These are phyloP conservation scores for Erigeron philadelphicus DNA, from an alignment of 140 eudicot genomes.

Conservation along the genomic window DNA sequence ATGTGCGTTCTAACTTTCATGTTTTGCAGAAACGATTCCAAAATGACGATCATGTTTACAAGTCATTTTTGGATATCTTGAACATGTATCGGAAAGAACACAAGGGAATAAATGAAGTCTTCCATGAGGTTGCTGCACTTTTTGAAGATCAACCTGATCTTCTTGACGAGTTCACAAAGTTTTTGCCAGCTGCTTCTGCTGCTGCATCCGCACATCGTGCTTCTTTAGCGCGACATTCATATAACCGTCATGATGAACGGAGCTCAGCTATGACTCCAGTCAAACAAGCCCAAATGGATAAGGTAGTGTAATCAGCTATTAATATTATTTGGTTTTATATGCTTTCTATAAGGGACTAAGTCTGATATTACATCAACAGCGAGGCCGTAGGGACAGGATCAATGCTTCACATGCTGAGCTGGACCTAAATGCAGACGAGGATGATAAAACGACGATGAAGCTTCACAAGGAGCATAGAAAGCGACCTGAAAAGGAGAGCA, in stretches of 20 bases:
- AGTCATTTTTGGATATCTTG: constrained; percentile 60
- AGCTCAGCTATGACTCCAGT: constrained; percentile 52
- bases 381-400: constrained; percentile 56
- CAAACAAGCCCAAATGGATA: constrained; percentile 61
- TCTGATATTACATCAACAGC: constrained; percentile 43
- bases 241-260: constrained; percentile 60
- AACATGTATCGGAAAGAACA: constrained; percentile 63
- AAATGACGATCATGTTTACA: constrained; percentile 58
- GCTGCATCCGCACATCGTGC: constrained; percentile 57
- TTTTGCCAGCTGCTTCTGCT: constrained; percentile 59
- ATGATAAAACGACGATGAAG: constrained; percentile 49
- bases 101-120: constrained; percentile 54
- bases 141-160: constrained; percentile 56
- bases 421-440: constrained; percentile 62
- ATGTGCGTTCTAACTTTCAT: constrained; percentile 9
- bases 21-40: constrained; percentile 55
- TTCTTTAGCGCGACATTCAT: constrained; percentile 43
- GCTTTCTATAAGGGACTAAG: constrained; percentile 7
- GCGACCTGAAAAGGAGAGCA: constrained; percentile 61
- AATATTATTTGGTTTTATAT: background rate
- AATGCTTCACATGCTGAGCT: constrained; percentile 50
- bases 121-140: constrained; percentile 67
- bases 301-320: constrained; percentile 37
- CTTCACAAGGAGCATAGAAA: constrained; percentile 76
- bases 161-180: constrained; percentile 51